A percentile compares a stretch with the other conserved stretches of the same genome.
Conservation (phyloP, 495 filamentous ascomycete genomes). For the Tuber borchii region DNA sequence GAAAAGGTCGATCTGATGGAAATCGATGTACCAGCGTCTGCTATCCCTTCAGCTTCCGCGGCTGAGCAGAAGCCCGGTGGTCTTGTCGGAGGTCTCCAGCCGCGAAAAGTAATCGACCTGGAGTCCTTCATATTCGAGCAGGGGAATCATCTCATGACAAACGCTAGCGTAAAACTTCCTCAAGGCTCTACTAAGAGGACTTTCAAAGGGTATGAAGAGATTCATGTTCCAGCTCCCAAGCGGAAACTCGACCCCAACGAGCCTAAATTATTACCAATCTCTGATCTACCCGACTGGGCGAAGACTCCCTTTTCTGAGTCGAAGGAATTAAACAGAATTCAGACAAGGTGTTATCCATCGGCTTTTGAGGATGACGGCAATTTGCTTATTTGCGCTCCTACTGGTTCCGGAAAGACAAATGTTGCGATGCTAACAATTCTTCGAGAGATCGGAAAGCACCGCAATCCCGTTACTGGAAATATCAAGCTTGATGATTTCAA, state of each 20-base stretch:
- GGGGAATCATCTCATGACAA: slow-evolving; percentile 97
- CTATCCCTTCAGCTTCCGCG: slow-evolving; percentile 42
- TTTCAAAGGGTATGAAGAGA: slow-evolving; percentile 97
- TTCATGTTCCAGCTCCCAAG: slow-evolving; percentile 89
- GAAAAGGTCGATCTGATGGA: slow-evolving; percentile 86
- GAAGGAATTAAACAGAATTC: slow-evolving; percentile 84
- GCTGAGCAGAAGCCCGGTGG: slow-evolving; percentile 56
- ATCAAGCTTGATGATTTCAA: slow-evolving; percentile 96
- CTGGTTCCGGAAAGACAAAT: slow-evolving; percentile 96
- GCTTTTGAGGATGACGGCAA: slow-evolving; percentile 95
- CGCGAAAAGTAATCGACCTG: slow-evolving; percentile 78
- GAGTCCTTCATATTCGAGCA: slow-evolving; percentile 97
- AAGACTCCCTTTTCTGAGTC: slow-evolving; percentile 65
- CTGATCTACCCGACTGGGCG: slow-evolving; percentile 89
- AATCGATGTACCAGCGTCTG: slow-evolving; percentile 63
- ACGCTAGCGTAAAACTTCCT: slow-evolving; percentile 88
- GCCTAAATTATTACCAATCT: slow-evolving; percentile 66
- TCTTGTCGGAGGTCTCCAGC: slow-evolving; percentile 78
- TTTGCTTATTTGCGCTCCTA: slow-evolving; percentile 94
- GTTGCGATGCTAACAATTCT: slow-evolving; percentile 96
- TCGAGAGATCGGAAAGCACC: slow-evolving; percentile 92
- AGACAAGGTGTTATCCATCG: slow-evolving; percentile 82
- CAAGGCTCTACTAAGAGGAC: slow-evolving; percentile 89
- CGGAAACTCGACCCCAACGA: slow-evolving; percentile 73
- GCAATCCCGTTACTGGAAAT: slow-evolving; percentile 76